phyloP scores from a whole-genome alignment of 352 stramenopile genomes.

The Globisporangium barbulae region DNA sequence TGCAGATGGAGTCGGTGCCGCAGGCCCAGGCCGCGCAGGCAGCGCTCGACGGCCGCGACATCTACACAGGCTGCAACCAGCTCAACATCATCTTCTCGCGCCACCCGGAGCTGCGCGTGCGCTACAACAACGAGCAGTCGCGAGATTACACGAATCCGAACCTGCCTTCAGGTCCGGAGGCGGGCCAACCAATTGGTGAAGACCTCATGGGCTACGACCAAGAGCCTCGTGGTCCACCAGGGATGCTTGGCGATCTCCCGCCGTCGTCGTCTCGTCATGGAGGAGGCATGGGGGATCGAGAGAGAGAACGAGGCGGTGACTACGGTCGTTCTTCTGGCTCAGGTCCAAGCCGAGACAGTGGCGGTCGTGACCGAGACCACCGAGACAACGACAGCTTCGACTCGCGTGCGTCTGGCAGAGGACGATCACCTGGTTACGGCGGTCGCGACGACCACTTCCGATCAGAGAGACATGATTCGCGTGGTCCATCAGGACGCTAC shows the following conservation, averaged over 20 bases:
- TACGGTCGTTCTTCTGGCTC: constrained; percentile 7
- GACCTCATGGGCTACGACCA: constrained; percentile 16
- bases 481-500: constrained; percentile 2
- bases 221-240: constrained; percentile 4
- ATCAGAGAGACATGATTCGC: constrained; percentile 4
- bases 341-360: background rate
- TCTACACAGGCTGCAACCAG: constrained; percentile 85
- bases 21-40: constrained; percentile 68
- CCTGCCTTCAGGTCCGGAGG: constrained; percentile 38
- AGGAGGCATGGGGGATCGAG: background rate
- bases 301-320: background rate
- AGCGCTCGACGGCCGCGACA: constrained; percentile 74
- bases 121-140: constrained; percentile 75
- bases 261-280: constrained; percentile 2
- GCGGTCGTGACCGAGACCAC: background rate
- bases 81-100: constrained; percentile 78
- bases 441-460: constrained; percentile 21
- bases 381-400: constrained; percentile 10
- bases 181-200: background rate
- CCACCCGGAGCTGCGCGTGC: constrained; percentile 63
- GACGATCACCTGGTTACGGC: background rate
- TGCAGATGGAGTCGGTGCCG: constrained; percentile 75
- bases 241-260: constrained; percentile 12
- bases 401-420: background rate
- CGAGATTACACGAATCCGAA: constrained; percentile 76